Evolutionary conservation across 768 basidiomycete species (phyloP).

Genomic region (Tylopilus felleus): DNA sequence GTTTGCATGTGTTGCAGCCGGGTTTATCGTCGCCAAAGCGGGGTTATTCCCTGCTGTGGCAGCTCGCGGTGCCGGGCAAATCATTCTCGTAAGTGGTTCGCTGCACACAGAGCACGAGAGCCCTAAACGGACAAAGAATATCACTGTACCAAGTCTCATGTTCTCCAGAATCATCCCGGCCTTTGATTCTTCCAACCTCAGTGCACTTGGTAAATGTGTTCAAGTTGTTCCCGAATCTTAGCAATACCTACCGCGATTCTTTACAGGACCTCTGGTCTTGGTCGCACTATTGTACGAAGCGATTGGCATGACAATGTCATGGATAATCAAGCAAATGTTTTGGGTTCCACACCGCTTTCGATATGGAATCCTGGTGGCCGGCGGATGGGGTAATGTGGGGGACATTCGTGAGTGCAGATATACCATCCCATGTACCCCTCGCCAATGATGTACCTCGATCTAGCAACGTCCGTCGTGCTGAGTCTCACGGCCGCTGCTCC

Average conservation of each 20-base stretch:
- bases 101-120: not conserved
- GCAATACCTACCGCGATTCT: not conserved
- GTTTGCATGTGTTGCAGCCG: constrained; percentile 50
- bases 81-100: constrained; percentile 44
- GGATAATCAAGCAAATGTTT: constrained; percentile 56
- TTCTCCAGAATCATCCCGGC: constrained; percentile 73
- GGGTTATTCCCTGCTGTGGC: constrained; percentile 59
- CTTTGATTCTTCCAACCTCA: constrained; percentile 55
- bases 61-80: constrained; percentile 56
- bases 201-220: constrained; percentile 43
- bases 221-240: not conserved
- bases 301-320: constrained; percentile 53
- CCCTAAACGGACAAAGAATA: constrained; percentile 36
- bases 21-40: constrained; percentile 56
- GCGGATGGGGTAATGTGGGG: constrained; percentile 65
- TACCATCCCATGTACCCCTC: not conserved
- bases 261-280: constrained; percentile 57
- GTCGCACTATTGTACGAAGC: constrained; percentile 58
- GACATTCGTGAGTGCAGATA: constrained; percentile 56
- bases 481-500: constrained; percentile 59
- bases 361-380: constrained; percentile 66
- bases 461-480: constrained; percentile 65
- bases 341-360: constrained; percentile 80
- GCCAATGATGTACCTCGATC: not conserved
- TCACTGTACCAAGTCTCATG: constrained; percentile 60